Evolutionary conservation across 441 rosid species (phyloP).

Genomic region (Corymbia calophylla): DNA sequence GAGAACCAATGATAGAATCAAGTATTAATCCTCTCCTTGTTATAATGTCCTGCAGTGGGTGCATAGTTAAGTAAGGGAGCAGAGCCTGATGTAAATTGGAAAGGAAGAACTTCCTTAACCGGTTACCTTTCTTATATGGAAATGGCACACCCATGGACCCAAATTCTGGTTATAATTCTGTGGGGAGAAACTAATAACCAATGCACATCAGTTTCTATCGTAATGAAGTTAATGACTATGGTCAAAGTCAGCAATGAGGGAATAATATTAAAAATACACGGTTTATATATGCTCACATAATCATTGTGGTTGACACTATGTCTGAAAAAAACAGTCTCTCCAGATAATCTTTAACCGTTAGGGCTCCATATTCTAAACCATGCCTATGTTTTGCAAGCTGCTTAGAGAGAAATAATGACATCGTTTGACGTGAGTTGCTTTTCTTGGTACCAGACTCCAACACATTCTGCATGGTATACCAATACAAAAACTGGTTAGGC

Average conservation of each 20-base stretch:
- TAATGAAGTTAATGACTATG: neutral
- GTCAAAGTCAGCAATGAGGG: neutral
- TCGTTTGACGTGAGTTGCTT: slow-evolving; percentile 45
- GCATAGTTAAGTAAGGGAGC: slow-evolving; percentile 13
- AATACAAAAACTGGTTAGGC: neutral
- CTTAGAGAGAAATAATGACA: slow-evolving; percentile 71
- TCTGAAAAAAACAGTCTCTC: slow-evolving; percentile 69
- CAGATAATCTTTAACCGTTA: slow-evolving; percentile 73
- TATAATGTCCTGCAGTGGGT: slow-evolving; percentile 39
- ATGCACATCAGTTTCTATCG: slow-evolving; percentile 9
- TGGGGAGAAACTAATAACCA: slow-evolving; percentile 56
- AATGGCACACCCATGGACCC: slow-evolving; percentile 92
- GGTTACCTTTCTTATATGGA: slow-evolving; percentile 66
- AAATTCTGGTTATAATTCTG: slow-evolving; percentile 18
- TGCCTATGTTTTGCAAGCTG: slow-evolving; percentile 69
- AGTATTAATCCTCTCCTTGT: slow-evolving; percentile 45
- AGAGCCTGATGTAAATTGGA: neutral
- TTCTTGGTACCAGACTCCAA: slow-evolving; percentile 85
- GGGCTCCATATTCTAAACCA: slow-evolving; percentile 83
- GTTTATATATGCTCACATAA: slow-evolving; percentile 50
- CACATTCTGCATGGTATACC: slow-evolving; percentile 43
- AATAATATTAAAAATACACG: neutral
- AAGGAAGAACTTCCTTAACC: neutral
- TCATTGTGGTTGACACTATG: slow-evolving; percentile 59
- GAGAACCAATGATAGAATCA: slow-evolving; percentile 39